phyloP scores from a whole-genome alignment of 306 rosid genomes.

The Cucurbita maxima region DNA sequence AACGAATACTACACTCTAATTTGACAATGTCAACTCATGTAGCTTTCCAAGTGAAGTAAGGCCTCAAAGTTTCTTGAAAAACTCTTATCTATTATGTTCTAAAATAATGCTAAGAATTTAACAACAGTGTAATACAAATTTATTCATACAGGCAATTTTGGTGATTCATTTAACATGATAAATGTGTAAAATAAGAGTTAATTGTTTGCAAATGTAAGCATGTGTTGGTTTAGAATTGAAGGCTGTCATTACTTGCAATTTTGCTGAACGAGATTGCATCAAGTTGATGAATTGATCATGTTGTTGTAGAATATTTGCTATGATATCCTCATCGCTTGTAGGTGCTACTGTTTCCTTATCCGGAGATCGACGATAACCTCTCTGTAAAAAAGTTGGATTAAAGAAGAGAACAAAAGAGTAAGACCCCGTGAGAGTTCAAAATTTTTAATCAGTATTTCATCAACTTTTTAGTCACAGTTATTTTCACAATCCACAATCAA shows the following conservation, averaged over 20 bases:
- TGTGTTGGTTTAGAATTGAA: background rate
- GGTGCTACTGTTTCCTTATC: constrained; percentile 68
- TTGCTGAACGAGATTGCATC: constrained; percentile 81
- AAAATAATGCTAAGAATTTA: no score
- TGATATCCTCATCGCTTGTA: constrained; percentile 72
- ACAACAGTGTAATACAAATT: no score
- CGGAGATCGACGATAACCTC: constrained; percentile 46
- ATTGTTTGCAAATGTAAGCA: background rate
- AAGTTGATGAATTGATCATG: constrained; percentile 72
- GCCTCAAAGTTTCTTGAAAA: background rate
- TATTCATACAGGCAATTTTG: no score
- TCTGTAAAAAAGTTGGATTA: constrained; percentile 37
- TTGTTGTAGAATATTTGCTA: constrained; percentile 65
- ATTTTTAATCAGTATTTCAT: background rate
- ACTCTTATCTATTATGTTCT: background rate
- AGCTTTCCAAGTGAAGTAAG: background rate
- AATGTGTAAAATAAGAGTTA: background rate
- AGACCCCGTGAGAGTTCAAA: background rate
- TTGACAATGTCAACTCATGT: background rate
- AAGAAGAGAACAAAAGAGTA: background rate
- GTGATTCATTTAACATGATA: background rate
- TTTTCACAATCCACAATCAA: background rate
- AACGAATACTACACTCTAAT: background rate
- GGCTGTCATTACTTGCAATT: constrained; percentile 56
- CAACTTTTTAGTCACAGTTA: background rate